phyloP scores from a whole-genome alignment of 1,284 basidiomycete species.

The Heliocybe sulcata region DNA sequence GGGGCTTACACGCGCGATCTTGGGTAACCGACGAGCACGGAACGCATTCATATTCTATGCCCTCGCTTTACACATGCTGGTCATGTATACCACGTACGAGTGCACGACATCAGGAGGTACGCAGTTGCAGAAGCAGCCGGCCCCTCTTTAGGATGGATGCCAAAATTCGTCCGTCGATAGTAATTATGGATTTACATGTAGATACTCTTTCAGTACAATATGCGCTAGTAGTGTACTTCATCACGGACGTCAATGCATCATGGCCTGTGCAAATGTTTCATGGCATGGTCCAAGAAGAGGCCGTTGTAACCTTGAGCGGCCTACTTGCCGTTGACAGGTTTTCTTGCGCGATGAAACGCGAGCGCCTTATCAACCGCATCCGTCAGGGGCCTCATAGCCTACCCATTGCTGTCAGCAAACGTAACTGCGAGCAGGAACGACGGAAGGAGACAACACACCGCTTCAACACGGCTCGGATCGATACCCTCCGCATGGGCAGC shows the following conservation, averaged over 20 bases:
- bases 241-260: not conserved
- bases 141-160: slow-evolving; percentile 15
- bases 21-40: slow-evolving; percentile 82
- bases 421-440: not conserved
- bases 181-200: slow-evolving; percentile 1
- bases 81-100: slow-evolving; percentile 75
- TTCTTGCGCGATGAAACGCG: slow-evolving; percentile 37
- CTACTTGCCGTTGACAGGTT: not conserved
- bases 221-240: slow-evolving; percentile 1
- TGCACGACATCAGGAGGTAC: slow-evolving; percentile 46
- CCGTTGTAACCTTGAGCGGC: not conserved
- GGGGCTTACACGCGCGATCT: slow-evolving; percentile 76
- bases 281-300: not conserved
- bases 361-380: slow-evolving; percentile 77
- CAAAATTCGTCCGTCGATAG: not conserved
- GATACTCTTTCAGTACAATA: not conserved
- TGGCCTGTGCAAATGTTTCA: not conserved
- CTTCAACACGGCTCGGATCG: slow-evolving; percentile 58
- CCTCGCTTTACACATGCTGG: slow-evolving; percentile 67
- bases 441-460: slow-evolving; percentile 41
- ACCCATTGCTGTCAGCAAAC: not conserved
- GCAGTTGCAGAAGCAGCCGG: slow-evolving; percentile 41
- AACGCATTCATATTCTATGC: slow-evolving; percentile 83
- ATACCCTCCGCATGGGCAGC: slow-evolving; percentile 55
- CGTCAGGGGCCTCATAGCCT: slow-evolving; percentile 80